phyloP scores from a whole-genome alignment of 805 yeast genomes.

The Yamadazyma phyllophila region DNA sequence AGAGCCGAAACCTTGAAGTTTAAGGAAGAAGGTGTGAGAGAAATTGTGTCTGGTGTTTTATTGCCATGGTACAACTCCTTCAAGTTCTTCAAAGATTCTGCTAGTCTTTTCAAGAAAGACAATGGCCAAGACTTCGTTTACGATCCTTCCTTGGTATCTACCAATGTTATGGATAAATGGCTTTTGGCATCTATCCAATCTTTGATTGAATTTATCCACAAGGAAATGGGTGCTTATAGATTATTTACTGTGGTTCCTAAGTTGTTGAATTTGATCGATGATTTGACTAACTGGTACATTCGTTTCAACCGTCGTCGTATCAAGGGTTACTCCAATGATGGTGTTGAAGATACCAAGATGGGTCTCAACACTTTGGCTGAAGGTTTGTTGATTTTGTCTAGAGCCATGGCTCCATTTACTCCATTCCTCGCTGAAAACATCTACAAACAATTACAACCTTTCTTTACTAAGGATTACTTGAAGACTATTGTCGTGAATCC shows the following conservation, averaged over 20 bases:
- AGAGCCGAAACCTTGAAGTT: slow-evolving; percentile 95
- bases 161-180: slow-evolving; percentile 97
- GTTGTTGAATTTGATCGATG: slow-evolving; percentile 82
- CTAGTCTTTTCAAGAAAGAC: slow-evolving; percentile 77
- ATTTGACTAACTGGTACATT: slow-evolving; percentile 97
- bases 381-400: slow-evolving; percentile 79
- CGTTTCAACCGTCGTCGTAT: slow-evolving; percentile 97
- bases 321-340: slow-evolving; percentile 79
- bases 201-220: slow-evolving; percentile 77
- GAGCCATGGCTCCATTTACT: slow-evolving; percentile 99
- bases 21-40: slow-evolving; percentile 98
- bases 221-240: slow-evolving; percentile 87
- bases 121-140: slow-evolving; percentile 68
- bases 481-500: slow-evolving; percentile 38
- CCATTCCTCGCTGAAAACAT: slow-evolving; percentile 93
- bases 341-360: slow-evolving; percentile 75
- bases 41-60: slow-evolving; percentile 91
- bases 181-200: slow-evolving; percentile 94
- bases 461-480: slow-evolving; percentile 60
- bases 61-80: slow-evolving; percentile 99
- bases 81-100: slow-evolving; percentile 95
- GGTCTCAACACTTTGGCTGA: slow-evolving; percentile 92
- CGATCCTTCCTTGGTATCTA: slow-evolving; percentile 61
- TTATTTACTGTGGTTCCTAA: slow-evolving; percentile 96
- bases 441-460: slow-evolving; percentile 68